Conservation (phyloP, 2,329 filamentous ascomycete genomes). For the Fusarium tricinctum region DNA sequence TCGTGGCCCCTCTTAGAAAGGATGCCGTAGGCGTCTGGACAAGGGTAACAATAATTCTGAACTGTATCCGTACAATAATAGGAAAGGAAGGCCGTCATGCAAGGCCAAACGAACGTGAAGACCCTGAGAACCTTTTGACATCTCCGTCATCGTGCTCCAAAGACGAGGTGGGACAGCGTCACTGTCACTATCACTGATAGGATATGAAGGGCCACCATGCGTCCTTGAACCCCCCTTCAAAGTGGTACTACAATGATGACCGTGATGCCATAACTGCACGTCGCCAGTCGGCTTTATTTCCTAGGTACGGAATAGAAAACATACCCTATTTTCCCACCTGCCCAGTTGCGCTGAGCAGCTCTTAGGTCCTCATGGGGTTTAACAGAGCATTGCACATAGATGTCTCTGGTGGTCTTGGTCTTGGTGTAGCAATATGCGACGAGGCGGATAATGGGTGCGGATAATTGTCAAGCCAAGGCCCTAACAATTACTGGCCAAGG, state of each 20-base stretch:
- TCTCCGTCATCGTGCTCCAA: constrained; percentile 49
- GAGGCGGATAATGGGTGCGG: constrained; percentile 32
- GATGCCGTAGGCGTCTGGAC: constrained; percentile 41
- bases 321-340: constrained; percentile 36
- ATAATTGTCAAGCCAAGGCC: constrained; percentile 30
- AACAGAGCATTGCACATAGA: constrained; percentile 32
- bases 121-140: constrained; percentile 41
- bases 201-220: constrained; percentile 23
- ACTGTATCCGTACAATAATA: constrained; percentile 5
- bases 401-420: constrained; percentile 13
- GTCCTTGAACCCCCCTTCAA: constrained; percentile 22
- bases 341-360: constrained; percentile 33
- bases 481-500: constrained; percentile 25
- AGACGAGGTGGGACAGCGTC: constrained; percentile 45
- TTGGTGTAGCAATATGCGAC: constrained; percentile 42
- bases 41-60: constrained; percentile 17
- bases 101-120: constrained; percentile 41
- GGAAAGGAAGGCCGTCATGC: constrained; percentile 20
- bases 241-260: constrained; percentile 50
- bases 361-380: constrained; percentile 30
- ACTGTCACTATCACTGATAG: constrained; percentile 30
- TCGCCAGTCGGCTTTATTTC: constrained; percentile 34
- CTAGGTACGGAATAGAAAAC: constrained; percentile 11
- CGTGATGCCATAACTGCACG: constrained; percentile 49
- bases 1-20: constrained; percentile 44